phyloP scores from a whole-genome alignment of 306 rosid genomes.

The Sesbania bispinosa region DNA sequence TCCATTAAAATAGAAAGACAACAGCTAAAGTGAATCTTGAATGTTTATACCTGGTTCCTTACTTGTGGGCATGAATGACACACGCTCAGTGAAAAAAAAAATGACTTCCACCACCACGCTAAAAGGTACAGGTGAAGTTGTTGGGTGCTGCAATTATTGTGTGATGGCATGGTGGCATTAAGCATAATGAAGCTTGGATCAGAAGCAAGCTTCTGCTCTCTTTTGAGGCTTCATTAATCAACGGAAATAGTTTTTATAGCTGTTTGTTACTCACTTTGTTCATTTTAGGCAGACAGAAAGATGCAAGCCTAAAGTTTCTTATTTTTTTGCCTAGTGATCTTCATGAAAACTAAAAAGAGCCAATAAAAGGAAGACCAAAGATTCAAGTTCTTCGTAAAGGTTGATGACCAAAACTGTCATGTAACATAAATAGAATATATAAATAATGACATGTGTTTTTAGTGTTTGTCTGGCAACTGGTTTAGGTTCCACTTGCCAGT shows the following conservation, averaged over 20 bases:
- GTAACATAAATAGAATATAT: too few relatives aligned
- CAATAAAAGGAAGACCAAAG: background rate
- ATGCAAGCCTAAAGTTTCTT: background rate
- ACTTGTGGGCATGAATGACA: background rate
- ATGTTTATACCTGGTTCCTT: conserved; percentile 8
- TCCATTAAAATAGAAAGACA: too few relatives aligned
- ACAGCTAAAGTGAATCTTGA: conserved; percentile 8
- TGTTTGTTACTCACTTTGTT: conserved; percentile 9
- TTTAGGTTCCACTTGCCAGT: too few relatives aligned
- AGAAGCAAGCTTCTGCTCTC: background rate
- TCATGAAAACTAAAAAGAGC: background rate
- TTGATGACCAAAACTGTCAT: too few relatives aligned
- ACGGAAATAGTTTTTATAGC: too few relatives aligned
- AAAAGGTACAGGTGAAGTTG: background rate
- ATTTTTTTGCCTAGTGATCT: background rate
- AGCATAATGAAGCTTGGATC: background rate
- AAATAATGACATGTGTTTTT: too few relatives aligned
- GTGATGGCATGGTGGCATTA: background rate
- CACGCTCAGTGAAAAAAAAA: background rate
- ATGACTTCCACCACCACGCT: background rate
- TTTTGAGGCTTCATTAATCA: too few relatives aligned
- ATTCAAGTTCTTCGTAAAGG: background rate
- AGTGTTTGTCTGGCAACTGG: too few relatives aligned
- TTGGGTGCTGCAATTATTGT: background rate
- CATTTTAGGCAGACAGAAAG: background rate